Percentiles rank a stretch among this genome's conserved stretches.
Conservation (phyloP, 169 alveolate genomes). For the Cryptosporidium baileyi region DNA sequence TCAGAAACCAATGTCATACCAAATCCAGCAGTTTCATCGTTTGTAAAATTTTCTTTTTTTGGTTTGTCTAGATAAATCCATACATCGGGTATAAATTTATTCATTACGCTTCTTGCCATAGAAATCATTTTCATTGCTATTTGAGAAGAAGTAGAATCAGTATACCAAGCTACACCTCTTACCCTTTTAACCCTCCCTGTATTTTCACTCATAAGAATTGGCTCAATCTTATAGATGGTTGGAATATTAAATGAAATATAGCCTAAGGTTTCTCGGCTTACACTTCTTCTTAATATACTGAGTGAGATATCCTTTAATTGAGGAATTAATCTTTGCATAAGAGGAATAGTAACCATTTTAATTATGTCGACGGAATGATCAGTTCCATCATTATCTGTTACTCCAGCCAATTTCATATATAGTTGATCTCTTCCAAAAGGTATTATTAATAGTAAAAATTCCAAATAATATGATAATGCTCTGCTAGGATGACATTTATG, state of each 20-base stretch:
- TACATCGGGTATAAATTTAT: slow-evolving; percentile 88
- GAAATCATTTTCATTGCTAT: slow-evolving; percentile 80
- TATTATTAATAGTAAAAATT: slow-evolving; percentile 78
- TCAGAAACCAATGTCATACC: slow-evolving; percentile 90
- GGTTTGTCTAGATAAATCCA: slow-evolving; percentile 84
- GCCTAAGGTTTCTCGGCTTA: slow-evolving; percentile 81
- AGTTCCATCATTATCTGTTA: slow-evolving; percentile 78
- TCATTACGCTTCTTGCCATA: slow-evolving; percentile 82
- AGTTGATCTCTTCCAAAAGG: slow-evolving; percentile 82
- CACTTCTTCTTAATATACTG: slow-evolving; percentile 80
- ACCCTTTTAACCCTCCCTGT: slow-evolving; percentile 83
- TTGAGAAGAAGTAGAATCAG: slow-evolving; percentile 78
- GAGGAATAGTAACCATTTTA: slow-evolving; percentile 76
- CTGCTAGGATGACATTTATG: slow-evolving; percentile 82
- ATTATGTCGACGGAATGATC: slow-evolving; percentile 77
- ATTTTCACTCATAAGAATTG: slow-evolving; percentile 77
- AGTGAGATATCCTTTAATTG: slow-evolving; percentile 78
- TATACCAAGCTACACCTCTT: slow-evolving; percentile 84
- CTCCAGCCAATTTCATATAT: slow-evolving; percentile 79
- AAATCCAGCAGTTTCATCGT: slow-evolving; percentile 79
- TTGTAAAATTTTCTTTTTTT: slow-evolving; percentile 68
- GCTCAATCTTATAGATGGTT: slow-evolving; percentile 77
- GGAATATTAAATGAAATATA: slow-evolving; percentile 76
- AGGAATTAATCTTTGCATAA: slow-evolving; percentile 77
- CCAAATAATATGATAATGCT: slow-evolving; percentile 82